A percentile compares a stretch with the other conserved stretches of the same genome.
Conservation (phyloP, 441 rosid genomes). For the Cnidoscolus chayamansa region DNA sequence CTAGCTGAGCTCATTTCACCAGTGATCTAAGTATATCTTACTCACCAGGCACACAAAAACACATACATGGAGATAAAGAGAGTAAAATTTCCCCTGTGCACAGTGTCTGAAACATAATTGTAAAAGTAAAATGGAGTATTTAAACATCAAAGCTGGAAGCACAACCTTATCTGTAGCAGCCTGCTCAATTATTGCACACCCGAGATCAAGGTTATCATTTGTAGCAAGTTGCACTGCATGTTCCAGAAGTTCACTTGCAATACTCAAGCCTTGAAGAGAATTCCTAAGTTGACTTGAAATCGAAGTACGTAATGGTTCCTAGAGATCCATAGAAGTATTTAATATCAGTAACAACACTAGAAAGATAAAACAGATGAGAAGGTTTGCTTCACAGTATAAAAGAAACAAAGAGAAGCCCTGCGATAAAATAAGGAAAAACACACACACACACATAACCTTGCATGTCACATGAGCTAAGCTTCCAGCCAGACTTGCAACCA, state of each 20-base stretch:
- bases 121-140: background rate
- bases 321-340: conserved; percentile 23
- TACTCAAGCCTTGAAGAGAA: conserved; percentile 67
- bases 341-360: background rate
- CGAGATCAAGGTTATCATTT: conserved; percentile 98
- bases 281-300: conserved; percentile 84
- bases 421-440: conserved; percentile 19
- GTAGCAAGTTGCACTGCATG: conserved; percentile 96
- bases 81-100: background rate
- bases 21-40: too few species aligned
- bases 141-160: conserved; percentile 2
- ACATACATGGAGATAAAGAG: too few species aligned
- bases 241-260: conserved; percentile 66
- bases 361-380: conserved; percentile 12
- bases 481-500: conserved; percentile 99
- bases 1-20: too few species aligned
- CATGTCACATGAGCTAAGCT: conserved; percentile 99
- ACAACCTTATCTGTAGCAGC: conserved; percentile 96
- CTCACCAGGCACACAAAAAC: too few species aligned
- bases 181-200: conserved; percentile 97
- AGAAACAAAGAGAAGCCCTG: conserved; percentile 7
- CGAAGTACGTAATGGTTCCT: conserved; percentile 97
- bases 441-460: conserved; percentile 47
- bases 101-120: background rate
- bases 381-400: background rate